Percentiles rank a stretch among this genome's conserved stretches.
phyloP scores from a whole-genome alignment of 1,139 yeast species.

The Dujonia santamariae region DNA sequence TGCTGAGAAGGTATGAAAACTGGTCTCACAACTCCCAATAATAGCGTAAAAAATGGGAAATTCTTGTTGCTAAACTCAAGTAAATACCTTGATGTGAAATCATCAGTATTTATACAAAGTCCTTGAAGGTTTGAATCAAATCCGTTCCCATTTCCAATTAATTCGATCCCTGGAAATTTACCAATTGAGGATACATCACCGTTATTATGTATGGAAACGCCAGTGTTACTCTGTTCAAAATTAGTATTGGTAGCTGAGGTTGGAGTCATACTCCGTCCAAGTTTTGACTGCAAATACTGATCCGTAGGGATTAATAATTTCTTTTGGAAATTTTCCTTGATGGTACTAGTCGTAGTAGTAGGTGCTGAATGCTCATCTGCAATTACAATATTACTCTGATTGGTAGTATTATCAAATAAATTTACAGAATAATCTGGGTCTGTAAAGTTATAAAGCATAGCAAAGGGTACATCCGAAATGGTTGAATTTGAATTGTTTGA shows the following conservation, averaged over 20 bases:
- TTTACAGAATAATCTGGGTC: slow-evolving; percentile 33
- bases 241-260: too few species aligned
- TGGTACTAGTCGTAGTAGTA: too few species aligned
- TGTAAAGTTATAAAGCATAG: slow-evolving; percentile 37
- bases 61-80: slow-evolving; percentile 18
- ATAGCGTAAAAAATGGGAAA: slow-evolving; percentile 22
- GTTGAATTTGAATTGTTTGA: slow-evolving; percentile 42
- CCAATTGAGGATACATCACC: too few species aligned
- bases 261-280: background rate
- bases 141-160: too few species aligned
- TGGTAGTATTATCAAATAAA: background rate
- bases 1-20: slow-evolving; percentile 24
- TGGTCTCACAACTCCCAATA: slow-evolving; percentile 20
- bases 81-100: too few species aligned
- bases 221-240: slow-evolving; percentile 1
- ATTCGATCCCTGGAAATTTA: too few species aligned
- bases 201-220: background rate
- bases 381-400: too few species aligned
- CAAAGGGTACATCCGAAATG: slow-evolving; percentile 33
- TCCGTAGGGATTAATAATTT: slow-evolving; percentile 40
- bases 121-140: slow-evolving; percentile 13
- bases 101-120: slow-evolving; percentile 18
- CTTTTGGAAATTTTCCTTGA: slow-evolving; percentile 37
- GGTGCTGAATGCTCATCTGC: background rate
- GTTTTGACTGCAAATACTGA: slow-evolving; percentile 24